A percentile compares a stretch with the other conserved stretches of the same genome.
Conservation (phyloP, 805 yeast species). For the Millerozyma acaciae region DNA sequence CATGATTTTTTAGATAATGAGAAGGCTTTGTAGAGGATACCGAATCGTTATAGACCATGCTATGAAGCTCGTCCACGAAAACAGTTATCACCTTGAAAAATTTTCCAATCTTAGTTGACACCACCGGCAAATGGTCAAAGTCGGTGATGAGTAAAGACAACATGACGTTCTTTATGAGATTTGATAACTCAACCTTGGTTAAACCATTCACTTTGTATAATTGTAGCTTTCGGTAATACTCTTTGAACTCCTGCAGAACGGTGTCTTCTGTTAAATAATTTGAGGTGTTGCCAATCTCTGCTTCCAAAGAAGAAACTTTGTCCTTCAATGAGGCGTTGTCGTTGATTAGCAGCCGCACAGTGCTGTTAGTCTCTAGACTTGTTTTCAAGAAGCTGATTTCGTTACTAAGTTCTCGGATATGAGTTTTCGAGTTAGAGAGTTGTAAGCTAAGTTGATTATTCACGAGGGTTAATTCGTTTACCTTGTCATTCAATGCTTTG, state of each 20-base stretch:
- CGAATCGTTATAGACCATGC: slow-evolving; percentile 17
- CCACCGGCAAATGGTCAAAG: slow-evolving; percentile 22
- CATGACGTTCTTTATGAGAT: slow-evolving; percentile 31
- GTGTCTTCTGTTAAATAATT: slow-evolving; percentile 13
- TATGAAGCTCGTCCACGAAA: slow-evolving; percentile 34
- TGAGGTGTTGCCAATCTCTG: slow-evolving; percentile 14
- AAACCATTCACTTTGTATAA: slow-evolving; percentile 28
- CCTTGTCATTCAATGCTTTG: slow-evolving; percentile 2
- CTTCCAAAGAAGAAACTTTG: slow-evolving; percentile 1
- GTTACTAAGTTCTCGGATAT: slow-evolving; percentile 17
- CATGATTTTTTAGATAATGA: slow-evolving; percentile 18
- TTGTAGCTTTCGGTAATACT: slow-evolving; percentile 22
- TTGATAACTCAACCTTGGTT: slow-evolving; percentile 24
- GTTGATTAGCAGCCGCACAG: too few species aligned
- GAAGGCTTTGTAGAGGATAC: slow-evolving; percentile 20
- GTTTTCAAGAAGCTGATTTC: slow-evolving; percentile 10
- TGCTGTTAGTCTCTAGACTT: not conserved
- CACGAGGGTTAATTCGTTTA: slow-evolving; percentile 3
- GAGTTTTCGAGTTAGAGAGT: slow-evolving; percentile 11
- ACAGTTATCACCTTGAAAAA: slow-evolving; percentile 19
- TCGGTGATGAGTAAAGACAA: slow-evolving; percentile 30
- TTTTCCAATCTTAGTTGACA: slow-evolving; percentile 23
- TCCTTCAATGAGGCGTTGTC: not conserved
- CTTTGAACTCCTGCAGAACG: slow-evolving; percentile 18
- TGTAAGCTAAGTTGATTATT: slow-evolving; percentile 11